Base-by-base conservation (phyloP, 495 filamentous ascomycete species). In the Darksidea phi region DNA sequence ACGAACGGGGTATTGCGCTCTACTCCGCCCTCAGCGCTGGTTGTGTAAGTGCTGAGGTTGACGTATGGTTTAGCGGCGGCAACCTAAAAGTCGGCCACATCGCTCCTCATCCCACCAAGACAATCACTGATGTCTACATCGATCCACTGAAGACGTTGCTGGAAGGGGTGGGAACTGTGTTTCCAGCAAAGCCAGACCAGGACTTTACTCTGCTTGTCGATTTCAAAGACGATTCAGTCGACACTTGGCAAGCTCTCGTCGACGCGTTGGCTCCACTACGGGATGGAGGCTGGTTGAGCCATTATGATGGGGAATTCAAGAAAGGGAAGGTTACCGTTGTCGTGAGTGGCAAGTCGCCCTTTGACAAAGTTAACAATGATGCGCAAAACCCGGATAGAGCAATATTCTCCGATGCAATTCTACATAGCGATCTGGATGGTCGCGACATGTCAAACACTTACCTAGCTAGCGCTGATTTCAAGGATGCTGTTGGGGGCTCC, bases 341-440 rank as follows among this genome's bases (percentile, higher is more conserved):
- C 8, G 89, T 83, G 0, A 92, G 89, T 0, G 91, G 91, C n/a
- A 85, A 87, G 57, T 84, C 89, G 0, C 87, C 89, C 0, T 86
- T 93, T 58, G 79, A 88, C 47, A 58, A 49, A 23, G 54, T 23
- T 1, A 32, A 21, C 13, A 17, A 48, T n/a, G n/a, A n/a, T 47
- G 13, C 53, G 2, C n/a, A 42, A 32, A 58, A 58, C 20, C 54
- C 54, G 10, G 45, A 17, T 17, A 37, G 23, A 6, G 42, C 54
- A 15, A n/a, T 58, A 20, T 58, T 58, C 32, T 42, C 49, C 1
- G 54, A 58, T 21, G 54, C 54, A 18, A 17, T 23, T 13, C 13
- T 49, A 5, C 7, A 49, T 20, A 58, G 49, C 13, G 25, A 48
- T 21, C 1, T 58, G 28, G 26, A 23, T 11, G 49, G 38, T 6